A percentile compares a stretch with the other conserved stretches of the same genome.
Evolutionary conservation across 129 eudicot species (phyloP).

Genomic region (Pittosporum tobira): DNA sequence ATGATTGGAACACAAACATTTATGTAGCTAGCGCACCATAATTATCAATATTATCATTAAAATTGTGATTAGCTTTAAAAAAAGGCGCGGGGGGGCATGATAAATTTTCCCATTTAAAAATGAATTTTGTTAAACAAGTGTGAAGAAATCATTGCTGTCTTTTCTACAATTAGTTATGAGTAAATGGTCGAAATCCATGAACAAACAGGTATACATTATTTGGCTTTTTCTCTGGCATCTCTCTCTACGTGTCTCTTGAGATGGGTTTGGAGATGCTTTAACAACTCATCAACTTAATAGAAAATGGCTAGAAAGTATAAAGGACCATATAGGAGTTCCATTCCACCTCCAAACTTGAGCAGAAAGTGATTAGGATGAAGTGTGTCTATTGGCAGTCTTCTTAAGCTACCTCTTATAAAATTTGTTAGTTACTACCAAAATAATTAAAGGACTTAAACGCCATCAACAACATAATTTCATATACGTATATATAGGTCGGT

Average conservation of each 20-base stretch:
- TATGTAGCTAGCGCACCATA: slow-evolving; percentile 9
- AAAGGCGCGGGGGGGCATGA: not conserved
- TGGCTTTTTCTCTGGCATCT: slow-evolving; percentile 24
- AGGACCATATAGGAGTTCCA: not conserved
- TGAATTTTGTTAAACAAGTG: slow-evolving; percentile 21
- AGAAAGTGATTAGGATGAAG: not conserved
- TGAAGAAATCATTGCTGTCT: slow-evolving; percentile 37
- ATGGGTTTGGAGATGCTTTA: slow-evolving; percentile 22
- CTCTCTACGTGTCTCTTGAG: slow-evolving; percentile 26
- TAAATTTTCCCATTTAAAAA: not conserved
- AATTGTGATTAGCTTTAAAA: slow-evolving; percentile 12
- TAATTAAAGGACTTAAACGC: too few species aligned
- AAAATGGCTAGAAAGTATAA: not conserved
- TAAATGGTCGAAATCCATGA: slow-evolving; percentile 14
- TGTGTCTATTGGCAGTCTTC: slow-evolving; percentile 11
- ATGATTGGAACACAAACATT: slow-evolving; percentile 15
- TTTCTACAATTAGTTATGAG: slow-evolving; percentile 19
- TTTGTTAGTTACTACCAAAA: too few species aligned
- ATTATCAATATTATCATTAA: slow-evolving; percentile 32
- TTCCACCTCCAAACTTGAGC: slow-evolving; percentile 22
- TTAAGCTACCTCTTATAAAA: slow-evolving; percentile 15
- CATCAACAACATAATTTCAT: too few species aligned
- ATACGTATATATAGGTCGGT: too few species aligned
- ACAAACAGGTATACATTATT: slow-evolving; percentile 10
- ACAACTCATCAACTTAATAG: slow-evolving; percentile 12